Evolutionary conservation across 1,284 basidiomycete genomes (phyloP), one percentile per base, ranked within the genome.

Genomic region (Farysia itapuensis): DNA sequence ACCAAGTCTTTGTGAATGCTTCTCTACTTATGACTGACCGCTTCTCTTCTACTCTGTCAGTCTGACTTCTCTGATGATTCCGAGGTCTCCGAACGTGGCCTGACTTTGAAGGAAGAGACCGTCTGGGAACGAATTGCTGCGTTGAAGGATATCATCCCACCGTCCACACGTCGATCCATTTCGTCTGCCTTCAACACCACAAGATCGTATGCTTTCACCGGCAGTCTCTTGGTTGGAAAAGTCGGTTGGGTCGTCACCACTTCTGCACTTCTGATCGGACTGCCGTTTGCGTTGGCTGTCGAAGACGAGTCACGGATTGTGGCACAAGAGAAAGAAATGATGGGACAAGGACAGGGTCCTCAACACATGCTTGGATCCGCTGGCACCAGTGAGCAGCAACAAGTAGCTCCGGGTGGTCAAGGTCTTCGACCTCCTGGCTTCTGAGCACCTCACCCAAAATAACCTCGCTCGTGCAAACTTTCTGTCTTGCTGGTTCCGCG

Each of bases 241-340:
- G 79, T 93, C 71, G 88, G 91, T 40, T 98, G 94, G 94, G 84
- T 96, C 60, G 82, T 94, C 74, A 94, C 90, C 47, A 98, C 94
- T 14, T 90, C 87, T 35, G 91, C 92, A 1, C 81, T 98, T 37
- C 84, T 98, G 49, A 86, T 98, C 38, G 95, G 90, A 6, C 82
- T 98, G 37, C 94, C 94, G 21, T 83, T 96, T 63, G 91, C 92
- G 2, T 82, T 98, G 64, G 88, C 86, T 45, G 83, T 97, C 60
- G 94, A 98, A 79, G 94, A 95, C 79, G 94, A 98, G 81, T 87
- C 88, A 39, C 90, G 91, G 79, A 84, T 95, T 51, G 87, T 92
- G 5, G 86, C 87, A 46, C 93, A 97, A 80, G 94, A 98, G 80
- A 87, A 89, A 80, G 92, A 97, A 79, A 86, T 92, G 83, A 80